phyloP scores from a whole-genome alignment of 78 protist species.

The Isochrysis galbana region DNA sequence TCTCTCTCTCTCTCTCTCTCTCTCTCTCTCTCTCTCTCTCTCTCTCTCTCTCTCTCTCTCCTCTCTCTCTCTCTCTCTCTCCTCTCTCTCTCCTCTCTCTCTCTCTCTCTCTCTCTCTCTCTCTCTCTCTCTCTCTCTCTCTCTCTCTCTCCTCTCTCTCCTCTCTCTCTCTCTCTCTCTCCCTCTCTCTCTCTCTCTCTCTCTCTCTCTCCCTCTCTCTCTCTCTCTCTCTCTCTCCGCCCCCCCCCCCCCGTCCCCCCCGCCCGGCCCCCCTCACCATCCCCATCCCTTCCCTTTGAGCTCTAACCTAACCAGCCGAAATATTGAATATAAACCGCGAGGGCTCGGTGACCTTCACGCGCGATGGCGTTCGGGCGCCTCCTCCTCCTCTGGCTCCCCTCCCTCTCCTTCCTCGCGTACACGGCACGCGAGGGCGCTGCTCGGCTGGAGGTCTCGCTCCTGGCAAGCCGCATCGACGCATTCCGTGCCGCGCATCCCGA shows the following conservation, averaged over 20 bases:
- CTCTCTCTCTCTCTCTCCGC: background rate
- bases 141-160: background rate
- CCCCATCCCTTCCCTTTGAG: too few relatives aligned
- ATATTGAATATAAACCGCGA: too few relatives aligned
- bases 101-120: background rate
- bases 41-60: background rate
- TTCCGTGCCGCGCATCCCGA: too few relatives aligned
- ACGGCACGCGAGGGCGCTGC: too few relatives aligned
- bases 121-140: background rate
- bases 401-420: too few relatives aligned
- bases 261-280: background rate
- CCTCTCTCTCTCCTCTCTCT: background rate
- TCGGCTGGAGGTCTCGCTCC: too few relatives aligned
- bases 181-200: background rate
- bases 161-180: background rate
- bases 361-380: too few relatives aligned
- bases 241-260: background rate
- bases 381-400: too few relatives aligned
- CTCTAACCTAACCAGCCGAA: too few relatives aligned
- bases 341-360: too few relatives aligned
- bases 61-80: background rate
- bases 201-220: background rate
- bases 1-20: background rate
- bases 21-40: background rate
- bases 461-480: too few relatives aligned